Evolutionary conservation across 345 rosid species (phyloP).

Genomic region (Populus simonii): DNA sequence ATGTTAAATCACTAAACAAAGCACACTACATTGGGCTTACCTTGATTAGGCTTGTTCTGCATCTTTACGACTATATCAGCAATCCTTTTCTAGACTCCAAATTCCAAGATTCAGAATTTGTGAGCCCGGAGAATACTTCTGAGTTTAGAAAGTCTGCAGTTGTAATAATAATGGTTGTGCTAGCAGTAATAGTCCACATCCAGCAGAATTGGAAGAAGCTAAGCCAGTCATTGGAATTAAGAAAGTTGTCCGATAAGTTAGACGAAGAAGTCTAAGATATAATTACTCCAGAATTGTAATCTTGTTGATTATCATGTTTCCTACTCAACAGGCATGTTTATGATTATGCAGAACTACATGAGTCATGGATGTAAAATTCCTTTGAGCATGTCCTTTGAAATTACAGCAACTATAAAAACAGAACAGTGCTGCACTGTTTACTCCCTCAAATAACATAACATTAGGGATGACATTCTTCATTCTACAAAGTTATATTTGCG

Average conservation of each 20-base stretch:
- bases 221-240: background rate
- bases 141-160: background rate
- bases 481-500: too few relatives aligned
- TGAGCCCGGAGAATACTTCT: background rate
- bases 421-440: too few relatives aligned
- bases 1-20: constrained; percentile 8
- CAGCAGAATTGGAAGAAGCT: background rate
- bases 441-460: too few relatives aligned
- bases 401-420: too few relatives aligned
- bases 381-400: too few relatives aligned
- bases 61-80: background rate
- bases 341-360: too few relatives aligned
- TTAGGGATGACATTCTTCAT: too few relatives aligned
- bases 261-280: too few relatives aligned
- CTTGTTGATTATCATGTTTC: too few relatives aligned
- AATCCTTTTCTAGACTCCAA: constrained; percentile 4
- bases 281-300: too few relatives aligned
- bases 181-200: background rate
- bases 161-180: background rate
- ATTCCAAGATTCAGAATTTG: background rate
- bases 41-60: background rate
- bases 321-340: too few relatives aligned
- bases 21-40: constrained; percentile 12
- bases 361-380: too few relatives aligned
- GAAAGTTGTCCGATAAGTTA: background rate